Conservation (phyloP, 2,329 filamentous ascomycete species). For the Daldinia sp. region DNA sequence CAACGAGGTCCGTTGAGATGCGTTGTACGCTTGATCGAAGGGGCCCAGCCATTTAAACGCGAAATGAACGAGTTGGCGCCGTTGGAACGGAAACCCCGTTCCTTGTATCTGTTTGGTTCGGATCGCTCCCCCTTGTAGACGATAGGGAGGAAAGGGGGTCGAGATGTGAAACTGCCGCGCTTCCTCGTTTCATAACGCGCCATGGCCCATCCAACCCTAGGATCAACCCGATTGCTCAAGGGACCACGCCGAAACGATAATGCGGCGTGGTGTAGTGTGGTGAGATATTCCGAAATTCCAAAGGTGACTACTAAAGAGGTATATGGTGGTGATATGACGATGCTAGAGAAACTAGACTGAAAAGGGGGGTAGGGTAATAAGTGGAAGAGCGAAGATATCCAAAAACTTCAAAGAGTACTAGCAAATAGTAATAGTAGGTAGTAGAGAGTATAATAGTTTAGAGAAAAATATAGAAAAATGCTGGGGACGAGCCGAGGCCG, state of each 20-base stretch:
- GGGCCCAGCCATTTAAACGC: not conserved
- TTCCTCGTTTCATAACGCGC: constrained; percentile 30
- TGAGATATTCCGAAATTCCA: not conserved
- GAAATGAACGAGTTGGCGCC: not conserved
- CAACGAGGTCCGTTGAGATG: not conserved
- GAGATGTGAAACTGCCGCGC: constrained; percentile 29
- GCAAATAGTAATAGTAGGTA: not conserved
- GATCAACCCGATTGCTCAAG: constrained; percentile 13
- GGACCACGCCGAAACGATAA: not conserved
- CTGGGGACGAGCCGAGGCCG: constrained; percentile 7
- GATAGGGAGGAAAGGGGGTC: not conserved
- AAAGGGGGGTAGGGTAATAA: not conserved
- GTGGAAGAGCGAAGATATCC: constrained; percentile 15
- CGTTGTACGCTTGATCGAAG: not conserved
- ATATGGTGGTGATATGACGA: constrained; percentile 12
- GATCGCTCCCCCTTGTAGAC: not conserved
- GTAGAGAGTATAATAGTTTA: not conserved
- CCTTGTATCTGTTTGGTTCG: not conserved
- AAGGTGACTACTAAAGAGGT: constrained; percentile 14
- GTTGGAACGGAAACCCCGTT: constrained; percentile 2
- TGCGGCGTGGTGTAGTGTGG: constrained; percentile 20
- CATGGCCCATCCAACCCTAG: constrained; percentile 3
- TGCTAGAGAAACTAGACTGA: not conserved
- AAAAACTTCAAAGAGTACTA: not conserved
- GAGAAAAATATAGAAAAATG: not conserved